These are phyloP conservation scores for Didymella sp. DNA, from an alignment of 2,329 filamentous ascomycete species.

Conservation along the genomic window DNA sequence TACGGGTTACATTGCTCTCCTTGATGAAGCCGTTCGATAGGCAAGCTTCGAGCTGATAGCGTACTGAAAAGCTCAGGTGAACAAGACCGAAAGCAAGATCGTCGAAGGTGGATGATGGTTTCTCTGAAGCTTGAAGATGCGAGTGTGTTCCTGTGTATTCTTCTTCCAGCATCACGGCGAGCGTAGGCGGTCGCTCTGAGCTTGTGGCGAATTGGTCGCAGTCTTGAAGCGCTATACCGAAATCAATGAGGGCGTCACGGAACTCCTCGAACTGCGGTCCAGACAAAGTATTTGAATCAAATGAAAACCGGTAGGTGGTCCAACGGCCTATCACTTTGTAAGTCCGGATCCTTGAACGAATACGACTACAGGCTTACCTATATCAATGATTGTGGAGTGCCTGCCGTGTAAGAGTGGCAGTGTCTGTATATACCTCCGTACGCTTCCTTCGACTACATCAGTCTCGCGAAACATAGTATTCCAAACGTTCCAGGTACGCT, in stretches of 20 bases:
- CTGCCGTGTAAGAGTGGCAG: constrained; percentile 50
- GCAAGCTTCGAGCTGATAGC: constrained; percentile 93
- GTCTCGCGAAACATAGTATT: constrained; percentile 70
- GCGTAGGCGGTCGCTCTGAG: constrained; percentile 15
- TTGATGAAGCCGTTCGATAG: constrained; percentile 79
- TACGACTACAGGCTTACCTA: constrained; percentile 53
- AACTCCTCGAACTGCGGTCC: constrained; percentile 54
- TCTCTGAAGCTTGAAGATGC: constrained; percentile 20
- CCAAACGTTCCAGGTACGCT: constrained; percentile 61
- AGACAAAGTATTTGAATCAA: constrained; percentile 47
- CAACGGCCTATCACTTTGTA: constrained; percentile 59
- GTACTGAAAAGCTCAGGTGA: constrained; percentile 66
- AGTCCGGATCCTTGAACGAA: constrained; percentile 8
- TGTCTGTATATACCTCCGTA: constrained; percentile 23
- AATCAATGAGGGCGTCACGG: constrained; percentile 67
- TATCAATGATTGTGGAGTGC: constrained; percentile 62
- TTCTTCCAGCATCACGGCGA: constrained; percentile 42
- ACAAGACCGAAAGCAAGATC: constrained; percentile 43
- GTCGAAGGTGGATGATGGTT: constrained; percentile 29
- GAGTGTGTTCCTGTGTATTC: constrained; percentile 38
- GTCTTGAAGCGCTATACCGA: constrained; percentile 68
- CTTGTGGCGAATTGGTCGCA: constrained; percentile 54
- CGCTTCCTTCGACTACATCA: constrained; percentile 60
- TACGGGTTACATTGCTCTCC: constrained; percentile 72
- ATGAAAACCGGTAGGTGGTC: constrained; percentile 65